These are phyloP conservation scores for Penicillium corylophilum DNA, from an alignment of 2,329 filamentous ascomycete genomes.

Conservation along the genomic window DNA sequence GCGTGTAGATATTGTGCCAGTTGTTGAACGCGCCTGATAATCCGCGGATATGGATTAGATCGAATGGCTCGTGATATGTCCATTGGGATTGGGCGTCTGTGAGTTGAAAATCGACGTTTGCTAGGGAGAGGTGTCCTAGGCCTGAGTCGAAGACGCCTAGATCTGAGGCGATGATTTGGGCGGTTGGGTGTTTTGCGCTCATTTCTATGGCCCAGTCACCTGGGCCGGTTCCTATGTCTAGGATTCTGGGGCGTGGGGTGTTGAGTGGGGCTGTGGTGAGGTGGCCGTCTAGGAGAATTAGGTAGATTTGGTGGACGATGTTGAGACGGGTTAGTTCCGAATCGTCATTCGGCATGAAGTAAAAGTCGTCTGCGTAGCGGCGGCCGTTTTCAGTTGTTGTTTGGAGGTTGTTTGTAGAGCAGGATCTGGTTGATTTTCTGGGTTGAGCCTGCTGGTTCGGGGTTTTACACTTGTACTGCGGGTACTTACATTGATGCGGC, in stretches of 20 bases:
- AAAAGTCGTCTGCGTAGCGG: constrained; percentile 60
- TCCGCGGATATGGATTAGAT: constrained; percentile 51
- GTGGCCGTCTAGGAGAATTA: constrained; percentile 42
- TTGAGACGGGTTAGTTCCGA: constrained; percentile 63
- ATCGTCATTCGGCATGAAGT: constrained; percentile 67
- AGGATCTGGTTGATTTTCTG: constrained; percentile 39
- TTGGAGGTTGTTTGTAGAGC: constrained; percentile 45
- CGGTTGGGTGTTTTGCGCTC: constrained; percentile 43
- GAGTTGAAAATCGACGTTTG: constrained; percentile 51
- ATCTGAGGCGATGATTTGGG: constrained; percentile 50
- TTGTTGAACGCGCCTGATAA: constrained; percentile 50
- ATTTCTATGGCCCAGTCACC: constrained; percentile 53
- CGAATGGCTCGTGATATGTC: constrained; percentile 51
- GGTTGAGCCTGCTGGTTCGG: constrained; percentile 19
- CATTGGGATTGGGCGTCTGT: constrained; percentile 50
- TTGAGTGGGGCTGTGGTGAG: constrained; percentile 34
- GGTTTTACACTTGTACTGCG: background rate
- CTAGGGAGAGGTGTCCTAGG: constrained; percentile 32
- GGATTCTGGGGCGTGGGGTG: constrained; percentile 28
- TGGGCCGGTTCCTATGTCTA: constrained; percentile 51
- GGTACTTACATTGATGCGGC: constrained; percentile 27
- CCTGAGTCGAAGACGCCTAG: constrained; percentile 46
- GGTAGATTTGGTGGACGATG: constrained; percentile 63
- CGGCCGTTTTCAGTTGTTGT: constrained; percentile 62
- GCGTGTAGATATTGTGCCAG: constrained; percentile 48